A percentile compares a stretch with the other conserved stretches of the same genome.
Evolutionary conservation across 768 basidiomycete genomes (phyloP).

Genomic region (Nevesoporus exiguus): DNA sequence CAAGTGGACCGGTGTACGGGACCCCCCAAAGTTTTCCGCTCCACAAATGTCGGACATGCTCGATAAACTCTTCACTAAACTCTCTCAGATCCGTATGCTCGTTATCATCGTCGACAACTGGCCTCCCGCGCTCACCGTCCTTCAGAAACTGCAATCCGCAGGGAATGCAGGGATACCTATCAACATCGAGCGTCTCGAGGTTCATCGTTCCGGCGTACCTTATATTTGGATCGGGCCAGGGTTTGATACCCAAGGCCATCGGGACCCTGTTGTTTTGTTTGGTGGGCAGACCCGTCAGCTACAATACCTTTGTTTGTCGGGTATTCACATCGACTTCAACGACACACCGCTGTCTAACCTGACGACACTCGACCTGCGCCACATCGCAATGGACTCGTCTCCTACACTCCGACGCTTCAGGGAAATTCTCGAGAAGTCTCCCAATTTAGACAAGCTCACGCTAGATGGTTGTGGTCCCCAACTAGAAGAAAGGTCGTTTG

Average conservation of each 20-base stretch:
- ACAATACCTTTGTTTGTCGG: conserved; percentile 51
- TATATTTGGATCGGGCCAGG: conserved; percentile 44
- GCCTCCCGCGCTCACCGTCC: conserved; percentile 48
- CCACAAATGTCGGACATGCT: conserved; percentile 47
- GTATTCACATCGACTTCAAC: conserved; percentile 60
- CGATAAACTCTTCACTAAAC: conserved; percentile 46
- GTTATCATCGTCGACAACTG: conserved; percentile 55
- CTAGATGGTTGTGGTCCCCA: conserved; percentile 62
- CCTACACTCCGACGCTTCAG: conserved; percentile 52
- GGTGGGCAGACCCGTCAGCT: conserved; percentile 45
- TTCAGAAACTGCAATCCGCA: conserved; percentile 45
- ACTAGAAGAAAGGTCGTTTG: conserved; percentile 26
- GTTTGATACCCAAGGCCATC: conserved; percentile 35
- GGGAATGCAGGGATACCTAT: conserved; percentile 35
- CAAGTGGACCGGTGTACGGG: conserved; percentile 22
- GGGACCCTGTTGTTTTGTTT: conserved; percentile 45
- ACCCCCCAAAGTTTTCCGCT: conserved; percentile 36
- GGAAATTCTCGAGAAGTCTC: conserved; percentile 47
- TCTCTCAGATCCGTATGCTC: conserved; percentile 57
- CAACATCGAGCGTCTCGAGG: conserved; percentile 58
- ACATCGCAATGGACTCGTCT: conserved; percentile 49
- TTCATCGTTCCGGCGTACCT: conserved; percentile 54
- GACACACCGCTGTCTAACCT: conserved; percentile 48
- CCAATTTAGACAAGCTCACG: conserved; percentile 50
- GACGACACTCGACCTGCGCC: conserved; percentile 61